Evolutionary conservation across 208 protist species (phyloP), one percentile per base, ranked within the genome.

Genomic region (Kentomonas sorsogonicus): DNA sequence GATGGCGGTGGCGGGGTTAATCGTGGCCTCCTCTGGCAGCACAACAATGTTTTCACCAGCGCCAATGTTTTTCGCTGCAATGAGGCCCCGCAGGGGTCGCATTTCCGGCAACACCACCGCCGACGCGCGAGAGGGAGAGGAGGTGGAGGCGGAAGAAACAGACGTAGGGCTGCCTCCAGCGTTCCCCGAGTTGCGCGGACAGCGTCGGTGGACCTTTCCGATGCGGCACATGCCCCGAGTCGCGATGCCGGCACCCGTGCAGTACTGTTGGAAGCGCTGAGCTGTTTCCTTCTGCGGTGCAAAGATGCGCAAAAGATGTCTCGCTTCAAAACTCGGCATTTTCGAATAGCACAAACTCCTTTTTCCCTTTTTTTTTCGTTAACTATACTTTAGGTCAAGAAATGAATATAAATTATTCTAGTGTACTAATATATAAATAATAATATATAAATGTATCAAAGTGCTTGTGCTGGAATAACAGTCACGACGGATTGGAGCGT

Each of bases 21-120:
- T 64, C 46, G 72, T 86, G 16, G 85, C 80, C 15, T 76, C 68
- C 47, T 71, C 67, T 6, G 79, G 72, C 53, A 92, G 63, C 67
- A 89, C 83, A 25, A 83, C 81, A 25, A 92, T 61, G 50, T 89
- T 92, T 26, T 88, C 81, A 53, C 83, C 69, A 65, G 76, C 79
- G 5, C 56, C 46, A 31, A 92, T 89, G 58, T 89, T 67, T 45
- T 79, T 77, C 54, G 82, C 87, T 4, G 85, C 85, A 33, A 92
- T 78, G 45, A 92, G 76, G 2, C 85, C 81, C 25, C 85, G 74
- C 46, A 92, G 64, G 36, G n/a, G n/a, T n/a, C n/a, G n/a, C n/a
- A n/a, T n/a, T n/a, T n/a, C n/a, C n/a, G n/a, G n/a, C n/a, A n/a
- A n/a, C n/a, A n/a, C n/a, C n/a, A n/a, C n/a, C n/a, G n/a, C n/a